A percentile compares a stretch with the other conserved stretches of the same genome.
These are phyloP conservation scores for Cercospora sp. DNA, from an alignment of 2,329 filamentous ascomycete species.

Conservation along the genomic window DNA sequence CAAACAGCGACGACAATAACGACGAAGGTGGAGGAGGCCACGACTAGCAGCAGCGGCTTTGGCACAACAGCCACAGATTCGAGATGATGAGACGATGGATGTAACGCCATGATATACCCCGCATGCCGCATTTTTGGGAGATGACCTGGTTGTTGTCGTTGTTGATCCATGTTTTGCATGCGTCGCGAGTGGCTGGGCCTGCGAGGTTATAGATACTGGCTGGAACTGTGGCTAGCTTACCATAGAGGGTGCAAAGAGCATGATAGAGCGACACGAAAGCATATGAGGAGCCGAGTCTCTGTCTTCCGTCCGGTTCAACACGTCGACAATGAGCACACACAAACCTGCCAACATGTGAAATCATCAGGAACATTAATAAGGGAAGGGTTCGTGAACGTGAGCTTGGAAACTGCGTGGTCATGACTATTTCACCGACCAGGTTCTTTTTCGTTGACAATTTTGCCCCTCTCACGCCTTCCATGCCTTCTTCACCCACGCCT, in stretches of 20 bases:
- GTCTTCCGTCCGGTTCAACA: neutral
- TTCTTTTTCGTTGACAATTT: neutral
- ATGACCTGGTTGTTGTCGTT: neutral
- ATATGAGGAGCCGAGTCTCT: neutral
- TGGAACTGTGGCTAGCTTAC: neutral
- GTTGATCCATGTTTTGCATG: neutral
- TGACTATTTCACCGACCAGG: neutral
- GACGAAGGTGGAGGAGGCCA: neutral
- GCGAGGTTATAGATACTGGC: neutral
- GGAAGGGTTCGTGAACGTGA: neutral
- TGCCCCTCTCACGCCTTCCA: constrained; percentile 26
- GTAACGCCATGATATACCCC: neutral
- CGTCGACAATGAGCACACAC: neutral
- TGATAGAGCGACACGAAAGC: neutral
- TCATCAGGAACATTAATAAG: neutral
- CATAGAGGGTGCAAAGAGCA: neutral
- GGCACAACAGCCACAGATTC: neutral
- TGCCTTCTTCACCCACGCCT: constrained; percentile 38
- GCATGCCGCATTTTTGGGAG: neutral
- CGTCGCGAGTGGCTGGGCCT: neutral
- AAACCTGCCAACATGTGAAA: neutral
- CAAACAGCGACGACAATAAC: neutral
- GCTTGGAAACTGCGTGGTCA: neutral
- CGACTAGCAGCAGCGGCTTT: neutral
- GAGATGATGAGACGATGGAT: neutral